phyloP scores from a whole-genome alignment of 2,329 filamentous ascomycete genomes.

The Aspergillus fructus region DNA sequence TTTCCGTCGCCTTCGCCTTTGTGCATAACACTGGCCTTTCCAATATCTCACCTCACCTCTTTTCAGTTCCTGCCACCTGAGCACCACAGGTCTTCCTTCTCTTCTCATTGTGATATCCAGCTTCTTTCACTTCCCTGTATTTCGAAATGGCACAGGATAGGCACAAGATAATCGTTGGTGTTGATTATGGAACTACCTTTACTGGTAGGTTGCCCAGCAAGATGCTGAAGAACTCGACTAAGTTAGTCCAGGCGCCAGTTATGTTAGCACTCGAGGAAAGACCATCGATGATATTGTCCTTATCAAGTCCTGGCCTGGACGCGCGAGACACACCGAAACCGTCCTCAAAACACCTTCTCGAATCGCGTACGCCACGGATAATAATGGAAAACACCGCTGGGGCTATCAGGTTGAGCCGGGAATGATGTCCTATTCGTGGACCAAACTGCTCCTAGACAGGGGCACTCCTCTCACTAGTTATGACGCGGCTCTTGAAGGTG shows the following conservation, averaged over 20 bases:
- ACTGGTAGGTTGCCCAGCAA: constrained; percentile 8
- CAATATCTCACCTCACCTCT: too few species aligned
- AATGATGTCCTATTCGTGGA: constrained; percentile 27
- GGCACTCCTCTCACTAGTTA: constrained; percentile 14
- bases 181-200: constrained; percentile 23
- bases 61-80: too few species aligned
- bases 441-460: constrained; percentile 28
- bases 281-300: constrained; percentile 19
- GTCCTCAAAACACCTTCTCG: constrained; percentile 25
- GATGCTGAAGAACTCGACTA: too few species aligned
- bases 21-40: too few species aligned
- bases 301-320: constrained; percentile 24
- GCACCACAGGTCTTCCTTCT: too few species aligned
- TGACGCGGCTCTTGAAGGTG: constrained; percentile 16
- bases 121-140: too few species aligned
- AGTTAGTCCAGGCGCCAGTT: constrained; percentile 6
- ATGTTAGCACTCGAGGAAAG: constrained; percentile 15
- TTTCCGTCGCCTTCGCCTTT: too few species aligned
- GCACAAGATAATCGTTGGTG: constrained; percentile 13
- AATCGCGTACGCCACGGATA: constrained; percentile 26
- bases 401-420: constrained; percentile 24
- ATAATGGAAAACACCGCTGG: constrained; percentile 18
- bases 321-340: constrained; percentile 11
- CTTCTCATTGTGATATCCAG: too few species aligned
- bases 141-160: too few species aligned